phyloP scores from a whole-genome alignment of 345 rosid species.

The Trapa incisa region DNA sequence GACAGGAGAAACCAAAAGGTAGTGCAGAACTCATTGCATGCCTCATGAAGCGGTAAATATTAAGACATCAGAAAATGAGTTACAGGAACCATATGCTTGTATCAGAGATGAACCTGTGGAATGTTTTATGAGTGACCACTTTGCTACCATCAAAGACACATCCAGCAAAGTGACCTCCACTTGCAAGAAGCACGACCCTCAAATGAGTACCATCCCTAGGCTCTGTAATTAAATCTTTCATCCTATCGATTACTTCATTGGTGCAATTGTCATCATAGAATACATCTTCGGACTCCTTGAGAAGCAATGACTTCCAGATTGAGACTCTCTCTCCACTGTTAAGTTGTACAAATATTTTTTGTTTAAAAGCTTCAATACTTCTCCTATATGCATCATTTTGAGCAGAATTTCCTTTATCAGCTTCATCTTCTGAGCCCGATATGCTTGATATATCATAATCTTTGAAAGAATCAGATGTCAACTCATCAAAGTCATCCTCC shows the following conservation, averaged over 20 bases:
- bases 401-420: slow-evolving; percentile 20
- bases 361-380: slow-evolving; percentile 21
- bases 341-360: slow-evolving; percentile 57
- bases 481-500: slow-evolving; percentile 80
- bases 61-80: not conserved
- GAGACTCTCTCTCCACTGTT: slow-evolving; percentile 60
- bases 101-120: slow-evolving; percentile 56
- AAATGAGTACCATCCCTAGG: slow-evolving; percentile 29
- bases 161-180: slow-evolving; percentile 91
- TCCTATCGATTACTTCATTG: slow-evolving; percentile 46
- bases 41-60: not conserved
- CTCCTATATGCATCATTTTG: slow-evolving; percentile 24
- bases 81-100: not conserved
- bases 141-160: slow-evolving; percentile 64
- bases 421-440: slow-evolving; percentile 96
- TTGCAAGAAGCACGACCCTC: slow-evolving; percentile 68
- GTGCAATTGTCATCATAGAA: slow-evolving; percentile 21
- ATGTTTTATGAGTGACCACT: slow-evolving; percentile 73
- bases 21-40: not conserved
- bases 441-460: slow-evolving; percentile 84
- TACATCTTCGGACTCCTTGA: slow-evolving; percentile 54
- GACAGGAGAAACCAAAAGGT: not conserved
- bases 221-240: slow-evolving; percentile 33
- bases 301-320: slow-evolving; percentile 56
- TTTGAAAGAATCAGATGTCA: slow-evolving; percentile 53